Evolutionary conservation across 805 yeast genomes (phyloP).

Genomic region (Huiozyma naganishii): DNA sequence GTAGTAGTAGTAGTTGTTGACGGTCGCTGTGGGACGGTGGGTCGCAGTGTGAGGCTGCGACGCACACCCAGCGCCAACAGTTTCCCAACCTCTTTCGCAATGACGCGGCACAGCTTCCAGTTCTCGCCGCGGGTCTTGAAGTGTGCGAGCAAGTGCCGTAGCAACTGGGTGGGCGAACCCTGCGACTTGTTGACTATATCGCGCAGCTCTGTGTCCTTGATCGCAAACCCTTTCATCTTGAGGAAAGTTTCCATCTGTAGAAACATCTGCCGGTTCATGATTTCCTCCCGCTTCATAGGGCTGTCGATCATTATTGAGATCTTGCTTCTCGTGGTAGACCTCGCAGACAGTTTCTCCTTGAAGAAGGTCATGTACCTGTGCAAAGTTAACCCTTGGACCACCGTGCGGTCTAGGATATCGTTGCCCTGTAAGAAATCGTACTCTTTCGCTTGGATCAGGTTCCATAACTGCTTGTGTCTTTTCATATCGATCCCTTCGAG

Average conservation of each 20-base stretch:
- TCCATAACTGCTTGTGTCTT: slow-evolving; percentile 39
- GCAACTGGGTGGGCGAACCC: slow-evolving; percentile 29
- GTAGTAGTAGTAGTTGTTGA: background rate
- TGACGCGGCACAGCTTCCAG: slow-evolving; percentile 26
- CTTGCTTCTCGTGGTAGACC: slow-evolving; percentile 30
- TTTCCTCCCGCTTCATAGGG: slow-evolving; percentile 29
- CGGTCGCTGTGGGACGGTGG: too few relatives aligned
- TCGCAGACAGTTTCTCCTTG: slow-evolving; percentile 26
- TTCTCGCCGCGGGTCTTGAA: slow-evolving; percentile 35
- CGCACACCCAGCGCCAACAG: background rate
- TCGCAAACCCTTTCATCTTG: slow-evolving; percentile 38
- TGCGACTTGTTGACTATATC: slow-evolving; percentile 31
- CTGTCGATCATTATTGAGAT: slow-evolving; percentile 35
- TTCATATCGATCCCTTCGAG: slow-evolving; percentile 22
- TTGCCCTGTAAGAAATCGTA: slow-evolving; percentile 31
- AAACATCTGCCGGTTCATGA: slow-evolving; percentile 27
- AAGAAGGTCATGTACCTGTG: slow-evolving; percentile 30
- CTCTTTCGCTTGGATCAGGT: slow-evolving; percentile 36
- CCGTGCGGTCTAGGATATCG: slow-evolving; percentile 26
- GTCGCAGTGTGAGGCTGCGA: too few relatives aligned
- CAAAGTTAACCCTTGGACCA: slow-evolving; percentile 27
- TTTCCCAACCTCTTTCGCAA: slow-evolving; percentile 25
- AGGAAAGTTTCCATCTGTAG: slow-evolving; percentile 36
- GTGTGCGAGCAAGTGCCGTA: slow-evolving; percentile 34
- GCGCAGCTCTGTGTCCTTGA: slow-evolving; percentile 31